Base-by-base conservation (phyloP, 148 eudicot species). In the Vaccinium myrtillus region DNA sequence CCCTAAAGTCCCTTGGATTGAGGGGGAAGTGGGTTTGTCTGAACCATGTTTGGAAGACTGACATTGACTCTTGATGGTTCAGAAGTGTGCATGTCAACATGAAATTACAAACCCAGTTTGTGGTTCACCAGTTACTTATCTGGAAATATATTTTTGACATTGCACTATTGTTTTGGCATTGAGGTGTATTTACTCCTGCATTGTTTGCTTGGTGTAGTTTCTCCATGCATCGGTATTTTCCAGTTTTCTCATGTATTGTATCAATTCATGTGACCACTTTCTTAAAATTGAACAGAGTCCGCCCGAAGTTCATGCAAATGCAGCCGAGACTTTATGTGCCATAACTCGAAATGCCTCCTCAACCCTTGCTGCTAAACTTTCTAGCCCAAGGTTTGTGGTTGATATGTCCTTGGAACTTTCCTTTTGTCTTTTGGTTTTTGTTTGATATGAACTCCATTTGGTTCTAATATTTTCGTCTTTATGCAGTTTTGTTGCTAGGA, bases 261-360 rank as follows among this genome's bases (percentile, higher is more conserved):
- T 80, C 59, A 73, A 78, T 63, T 76, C 82, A 83, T 78, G 36
- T 69, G 50, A 46, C 27, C n/a, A 71, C 48, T 79, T 49, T 89
- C 53, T 82, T 83, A 3, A 50, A 81, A 69, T 86, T 87, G 69
- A 84, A 75, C 94, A 97, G 98, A 89, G 91, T 86, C 82, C 98
- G 85, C 89, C 99, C 69, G 99, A 97, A 91, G 99, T 97, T 83
- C 99, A 97, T 87, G 94, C 95, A 81, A 97, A 97, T 90, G 96
- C 98, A 67, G 98, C 99, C 23, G 99, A 95, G 88, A 93, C 96
- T 74, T 90, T 97, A 36, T 95, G 98, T 87, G 91, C 96, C 74
- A 92, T 97, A 81, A 97, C 98, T 77, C 91, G 93, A 82, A 97
- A 93, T 87, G 86, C 92, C 82, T 94, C 96, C 75, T 95, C 99